Base-by-base conservation (phyloP, 1,139 yeast genomes). In the Lodderomyces metapsilosis region DNA sequence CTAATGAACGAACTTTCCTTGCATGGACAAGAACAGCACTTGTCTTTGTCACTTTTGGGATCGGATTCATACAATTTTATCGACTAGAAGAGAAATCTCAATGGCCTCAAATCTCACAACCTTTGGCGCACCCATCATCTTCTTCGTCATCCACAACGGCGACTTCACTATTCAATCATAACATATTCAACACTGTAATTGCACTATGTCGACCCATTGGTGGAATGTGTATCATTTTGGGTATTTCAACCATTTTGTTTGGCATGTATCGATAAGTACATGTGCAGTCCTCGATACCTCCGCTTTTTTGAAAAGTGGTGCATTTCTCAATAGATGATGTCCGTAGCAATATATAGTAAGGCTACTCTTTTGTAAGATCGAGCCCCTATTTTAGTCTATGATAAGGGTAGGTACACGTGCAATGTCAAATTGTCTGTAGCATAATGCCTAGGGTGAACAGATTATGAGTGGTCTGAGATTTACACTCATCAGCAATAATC, bases 1-100 rank as follows among this genome's bases (percentile, higher is more conserved):
- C 74, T 18, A 68, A 68, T 45, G 74, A 69, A 46, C 48, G 74
- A 20, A 68, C 75, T 5, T 53, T 64, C 23, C 52, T 69, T 8
- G 57, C 68, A 3, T 68, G 73, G 72, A 46, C 59, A 8, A 49
- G 71, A 27, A 62, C 71, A 0, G 59, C 64, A 1, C 32, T 58
- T 13, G 50, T 57, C 13, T 63, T 67, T 44, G 42, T 66, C 20
- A 54, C 67, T 2, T 50, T 66, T 28, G 63, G 63, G 0, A 51
- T 68, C 8, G 67, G 65, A 3, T 57, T 63, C 39, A 44, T 59
- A 13, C 72, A 67, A 46, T 59, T 66, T 43, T 57, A 57, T 43
- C 51, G 62, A 35, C 43, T 65, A 32, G 62, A 63, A 35, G 36
- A 40, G 13, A 55, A 56, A 34, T 49, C 60, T 11, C 43, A 17